phyloP scores from a whole-genome alignment of 768 basidiomycete genomes.

The Mycena sanguinolenta region DNA sequence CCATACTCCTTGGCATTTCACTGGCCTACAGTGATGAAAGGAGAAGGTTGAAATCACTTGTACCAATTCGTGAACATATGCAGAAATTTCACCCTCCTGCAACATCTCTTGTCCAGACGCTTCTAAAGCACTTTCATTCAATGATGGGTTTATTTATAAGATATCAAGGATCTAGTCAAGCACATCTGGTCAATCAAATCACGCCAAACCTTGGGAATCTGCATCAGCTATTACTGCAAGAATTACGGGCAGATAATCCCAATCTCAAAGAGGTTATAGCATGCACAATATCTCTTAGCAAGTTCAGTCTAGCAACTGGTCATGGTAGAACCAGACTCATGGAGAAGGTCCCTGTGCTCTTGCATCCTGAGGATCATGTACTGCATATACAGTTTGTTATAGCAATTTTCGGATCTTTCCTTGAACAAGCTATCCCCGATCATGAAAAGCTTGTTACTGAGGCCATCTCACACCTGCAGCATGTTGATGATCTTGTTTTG shows the following conservation, averaged over 20 bases:
- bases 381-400: neutral
- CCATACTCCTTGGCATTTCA: neutral
- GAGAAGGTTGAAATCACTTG: neutral
- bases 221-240: neutral
- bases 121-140: neutral
- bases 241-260: neutral
- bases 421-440: neutral
- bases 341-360: neutral
- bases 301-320: neutral
- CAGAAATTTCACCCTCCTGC: neutral
- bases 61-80: slow-evolving; percentile 2
- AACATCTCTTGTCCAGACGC: neutral
- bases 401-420: neutral
- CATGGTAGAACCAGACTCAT: neutral
- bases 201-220: neutral
- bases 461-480: neutral
- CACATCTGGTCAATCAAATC: neutral
- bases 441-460: neutral
- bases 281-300: neutral
- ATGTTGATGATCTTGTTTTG: neutral
- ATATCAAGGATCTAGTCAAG: neutral
- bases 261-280: neutral
- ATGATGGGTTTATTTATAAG: neutral
- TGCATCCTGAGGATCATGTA: neutral
- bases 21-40: neutral